phyloP scores from a whole-genome alignment of 192 early-diverging fungal genomes.

The Gorgonomyces haynaldii region DNA sequence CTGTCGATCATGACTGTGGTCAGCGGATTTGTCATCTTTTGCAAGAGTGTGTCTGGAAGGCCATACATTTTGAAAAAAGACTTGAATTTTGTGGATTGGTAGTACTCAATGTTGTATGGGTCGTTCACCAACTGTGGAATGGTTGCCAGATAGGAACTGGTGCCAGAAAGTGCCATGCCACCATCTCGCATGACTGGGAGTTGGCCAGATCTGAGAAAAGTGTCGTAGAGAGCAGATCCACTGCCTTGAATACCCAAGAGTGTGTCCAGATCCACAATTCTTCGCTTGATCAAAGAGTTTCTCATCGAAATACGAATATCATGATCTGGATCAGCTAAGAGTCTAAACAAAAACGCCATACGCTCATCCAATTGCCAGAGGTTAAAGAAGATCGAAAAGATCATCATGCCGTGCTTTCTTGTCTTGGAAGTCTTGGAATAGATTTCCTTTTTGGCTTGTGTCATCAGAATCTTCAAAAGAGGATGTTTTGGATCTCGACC shows the following conservation, averaged over 20 bases:
- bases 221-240: background rate
- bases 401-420: constrained; percentile 25
- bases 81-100: constrained; percentile 25
- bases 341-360: constrained; percentile 33
- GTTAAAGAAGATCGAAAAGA: constrained; percentile 34
- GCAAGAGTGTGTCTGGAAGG: constrained; percentile 21
- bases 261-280: background rate
- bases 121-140: constrained; percentile 26
- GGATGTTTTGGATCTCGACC: constrained; percentile 30
- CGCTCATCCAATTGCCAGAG: constrained; percentile 31
- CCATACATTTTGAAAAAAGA: constrained; percentile 30
- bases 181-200: background rate
- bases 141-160: background rate
- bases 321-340: constrained; percentile 37
- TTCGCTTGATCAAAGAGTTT: constrained; percentile 35
- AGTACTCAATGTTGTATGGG: constrained; percentile 39
- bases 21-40: constrained; percentile 8
- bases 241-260: constrained; percentile 1
- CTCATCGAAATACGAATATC: constrained; percentile 23
- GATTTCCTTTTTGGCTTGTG: constrained; percentile 34
- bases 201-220: background rate
- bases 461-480: constrained; percentile 32
- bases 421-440: constrained; percentile 22
- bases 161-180: constrained; percentile 15
- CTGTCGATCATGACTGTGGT: constrained; percentile 15